These are phyloP conservation scores for Zygosaccharomyces kombuchaensis DNA, from an alignment of 805 yeast species.

Conservation along the genomic window DNA sequence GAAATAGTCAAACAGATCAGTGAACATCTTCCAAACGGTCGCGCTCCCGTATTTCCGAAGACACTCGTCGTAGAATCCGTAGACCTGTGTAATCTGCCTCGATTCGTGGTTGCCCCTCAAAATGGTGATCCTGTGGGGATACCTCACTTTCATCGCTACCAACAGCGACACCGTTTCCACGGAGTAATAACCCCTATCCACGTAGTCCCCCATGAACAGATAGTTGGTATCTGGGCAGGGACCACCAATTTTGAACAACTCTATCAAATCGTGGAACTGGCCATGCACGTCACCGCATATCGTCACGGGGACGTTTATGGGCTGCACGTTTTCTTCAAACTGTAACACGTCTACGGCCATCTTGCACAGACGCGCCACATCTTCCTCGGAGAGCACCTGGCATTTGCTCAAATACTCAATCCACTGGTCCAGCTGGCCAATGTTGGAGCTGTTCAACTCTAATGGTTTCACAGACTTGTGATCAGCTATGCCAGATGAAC, in stretches of 20 bases:
- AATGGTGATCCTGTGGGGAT: constrained; percentile 86
- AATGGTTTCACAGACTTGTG: constrained; percentile 38
- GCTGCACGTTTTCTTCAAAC: constrained; percentile 91
- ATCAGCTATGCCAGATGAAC: constrained; percentile 38
- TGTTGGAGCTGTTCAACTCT: constrained; percentile 41
- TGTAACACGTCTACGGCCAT: constrained; percentile 91
- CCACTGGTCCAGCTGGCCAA: constrained; percentile 81
- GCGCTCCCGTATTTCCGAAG: constrained; percentile 89
- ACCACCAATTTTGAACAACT: constrained; percentile 88
- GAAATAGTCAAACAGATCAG: constrained; percentile 87
- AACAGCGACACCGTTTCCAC: constrained; percentile 87
- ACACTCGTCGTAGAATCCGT: constrained; percentile 95
- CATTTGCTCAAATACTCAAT: constrained; percentile 74
- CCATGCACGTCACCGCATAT: constrained; percentile 98
- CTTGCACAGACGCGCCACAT: constrained; percentile 73
- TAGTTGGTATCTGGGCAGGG: constrained; percentile 90
- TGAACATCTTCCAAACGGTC: constrained; percentile 87
- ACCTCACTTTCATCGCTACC: constrained; percentile 88
- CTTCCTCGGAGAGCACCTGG: constrained; percentile 75
- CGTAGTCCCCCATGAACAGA: constrained; percentile 88
- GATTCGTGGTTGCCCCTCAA: constrained; percentile 94
- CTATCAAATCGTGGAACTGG: constrained; percentile 92
- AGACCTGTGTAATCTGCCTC: constrained; percentile 93
- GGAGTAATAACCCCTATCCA: constrained; percentile 75
- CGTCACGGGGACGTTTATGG: constrained; percentile 92